Conservation (phyloP, 108 stramenopile species). For the Chaetoceros tenuissimus region DNA sequence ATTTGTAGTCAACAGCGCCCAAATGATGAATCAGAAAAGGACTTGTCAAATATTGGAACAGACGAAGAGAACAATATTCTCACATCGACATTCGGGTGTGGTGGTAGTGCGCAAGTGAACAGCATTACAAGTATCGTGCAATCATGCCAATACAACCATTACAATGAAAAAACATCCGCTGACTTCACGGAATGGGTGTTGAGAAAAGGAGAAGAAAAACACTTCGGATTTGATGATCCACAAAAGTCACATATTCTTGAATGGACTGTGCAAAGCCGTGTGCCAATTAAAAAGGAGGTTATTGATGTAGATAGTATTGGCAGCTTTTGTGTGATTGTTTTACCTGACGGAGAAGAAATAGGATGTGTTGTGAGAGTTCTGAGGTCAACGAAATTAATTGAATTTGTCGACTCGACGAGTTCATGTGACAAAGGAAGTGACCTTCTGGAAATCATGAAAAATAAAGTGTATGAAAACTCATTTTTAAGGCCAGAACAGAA, state of each 20-base stretch:
- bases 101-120: too few relatives aligned
- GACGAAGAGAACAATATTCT: too few relatives aligned
- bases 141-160: too few relatives aligned
- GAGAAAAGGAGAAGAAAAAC: slow-evolving; percentile 34
- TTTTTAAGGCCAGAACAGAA: background rate
- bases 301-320: slow-evolving; percentile 71
- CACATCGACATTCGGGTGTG: too few relatives aligned
- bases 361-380: slow-evolving; percentile 56
- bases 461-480: background rate
- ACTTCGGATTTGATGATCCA: slow-evolving; percentile 79
- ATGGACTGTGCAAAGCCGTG: slow-evolving; percentile 48
- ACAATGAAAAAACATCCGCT: too few relatives aligned
- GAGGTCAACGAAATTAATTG: slow-evolving; percentile 65
- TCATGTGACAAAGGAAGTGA: background rate
- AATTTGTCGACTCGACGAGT: slow-evolving; percentile 26
- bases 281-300: slow-evolving; percentile 18
- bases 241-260: slow-evolving; percentile 66
- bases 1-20: slow-evolving; percentile 57
- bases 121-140: too few relatives aligned
- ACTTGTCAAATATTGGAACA: too few relatives aligned
- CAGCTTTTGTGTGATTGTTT: slow-evolving; percentile 29
- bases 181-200: slow-evolving; percentile 69
- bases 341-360: slow-evolving; percentile 32
- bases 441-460: background rate
- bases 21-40: slow-evolving; percentile 5